A percentile compares a stretch with the other conserved stretches of the same genome.
phyloP scores from a whole-genome alignment of 352 stramenopile genomes.

The Phytopythium montanum region DNA sequence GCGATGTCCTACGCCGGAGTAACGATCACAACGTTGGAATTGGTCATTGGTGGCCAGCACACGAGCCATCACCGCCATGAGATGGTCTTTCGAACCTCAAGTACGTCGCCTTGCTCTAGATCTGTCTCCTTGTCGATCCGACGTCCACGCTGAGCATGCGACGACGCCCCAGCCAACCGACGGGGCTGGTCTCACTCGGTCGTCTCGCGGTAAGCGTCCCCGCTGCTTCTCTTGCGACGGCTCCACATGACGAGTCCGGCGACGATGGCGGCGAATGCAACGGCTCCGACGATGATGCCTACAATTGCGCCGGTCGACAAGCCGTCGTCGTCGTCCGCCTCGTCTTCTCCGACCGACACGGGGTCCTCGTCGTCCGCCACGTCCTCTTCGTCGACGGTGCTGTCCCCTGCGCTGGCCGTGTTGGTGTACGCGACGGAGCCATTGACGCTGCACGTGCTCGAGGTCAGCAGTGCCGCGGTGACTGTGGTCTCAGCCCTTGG shows the following conservation, averaged over 20 bases:
- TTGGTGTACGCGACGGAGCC: not conserved
- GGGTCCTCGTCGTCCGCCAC: not conserved
- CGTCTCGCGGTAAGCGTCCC: not conserved
- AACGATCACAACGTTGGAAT: no score
- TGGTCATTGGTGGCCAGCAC: no score
- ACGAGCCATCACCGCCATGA: no score
- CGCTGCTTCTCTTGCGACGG: not conserved
- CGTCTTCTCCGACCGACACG: not conserved
- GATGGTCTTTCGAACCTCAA: no score
- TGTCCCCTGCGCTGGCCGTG: no score
- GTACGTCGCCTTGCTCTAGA: no score
- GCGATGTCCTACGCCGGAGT: no score
- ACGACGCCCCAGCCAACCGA: no score
- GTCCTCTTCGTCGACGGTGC: not conserved
- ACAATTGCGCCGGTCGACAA: not conserved
- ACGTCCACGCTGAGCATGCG: no score
- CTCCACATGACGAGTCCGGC: not conserved
- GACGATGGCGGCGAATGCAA: not conserved
- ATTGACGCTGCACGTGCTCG: not conserved
- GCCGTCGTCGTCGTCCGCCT: not conserved
- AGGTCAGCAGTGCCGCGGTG: not conserved
- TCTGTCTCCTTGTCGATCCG: no score
- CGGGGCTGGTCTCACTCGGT: not conserved
- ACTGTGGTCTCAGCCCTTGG: not conserved
- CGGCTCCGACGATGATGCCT: not conserved